Percentiles rank a stretch among this genome's conserved stretches.
Evolutionary conservation across 345 rosid species (phyloP).

Genomic region (Angophora floribunda): DNA sequence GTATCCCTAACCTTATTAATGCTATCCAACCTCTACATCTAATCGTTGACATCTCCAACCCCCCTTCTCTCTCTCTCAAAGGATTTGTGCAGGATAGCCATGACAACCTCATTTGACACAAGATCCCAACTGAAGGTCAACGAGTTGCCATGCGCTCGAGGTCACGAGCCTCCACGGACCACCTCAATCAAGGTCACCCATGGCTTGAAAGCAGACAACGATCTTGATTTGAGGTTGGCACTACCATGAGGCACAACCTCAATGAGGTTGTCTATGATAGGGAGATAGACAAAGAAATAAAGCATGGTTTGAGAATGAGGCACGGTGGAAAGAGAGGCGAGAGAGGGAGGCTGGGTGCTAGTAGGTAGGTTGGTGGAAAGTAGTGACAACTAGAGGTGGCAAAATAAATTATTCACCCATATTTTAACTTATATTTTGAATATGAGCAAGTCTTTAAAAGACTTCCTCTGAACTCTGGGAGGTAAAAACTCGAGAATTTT

Average conservation of each 20-base stretch:
- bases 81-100: neutral
- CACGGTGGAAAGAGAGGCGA: neutral
- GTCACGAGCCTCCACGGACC: neutral
- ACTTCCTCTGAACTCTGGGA: too few relatives aligned
- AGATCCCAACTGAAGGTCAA: neutral
- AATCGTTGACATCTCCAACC: neutral
- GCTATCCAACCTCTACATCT: neutral
- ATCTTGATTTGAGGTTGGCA: neutral
- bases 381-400: neutral
- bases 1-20: neutral
- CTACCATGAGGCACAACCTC: neutral
- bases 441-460: too few relatives aligned
- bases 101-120: neutral
- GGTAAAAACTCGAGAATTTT: too few relatives aligned
- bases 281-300: neutral
- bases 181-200: neutral
- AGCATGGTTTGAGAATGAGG: neutral
- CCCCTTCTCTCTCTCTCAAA: neutral
- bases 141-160: neutral
- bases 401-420: neutral
- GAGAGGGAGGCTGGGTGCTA: neutral
- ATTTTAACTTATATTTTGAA: too few relatives aligned
- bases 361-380: neutral
- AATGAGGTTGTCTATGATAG: neutral
- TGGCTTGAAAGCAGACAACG: neutral